A percentile compares a stretch with the other conserved stretches of the same genome.
These are phyloP conservation scores for Elaeis oleifera DNA, from an alignment of 202 grass and related monocot species.

Conservation along the genomic window DNA sequence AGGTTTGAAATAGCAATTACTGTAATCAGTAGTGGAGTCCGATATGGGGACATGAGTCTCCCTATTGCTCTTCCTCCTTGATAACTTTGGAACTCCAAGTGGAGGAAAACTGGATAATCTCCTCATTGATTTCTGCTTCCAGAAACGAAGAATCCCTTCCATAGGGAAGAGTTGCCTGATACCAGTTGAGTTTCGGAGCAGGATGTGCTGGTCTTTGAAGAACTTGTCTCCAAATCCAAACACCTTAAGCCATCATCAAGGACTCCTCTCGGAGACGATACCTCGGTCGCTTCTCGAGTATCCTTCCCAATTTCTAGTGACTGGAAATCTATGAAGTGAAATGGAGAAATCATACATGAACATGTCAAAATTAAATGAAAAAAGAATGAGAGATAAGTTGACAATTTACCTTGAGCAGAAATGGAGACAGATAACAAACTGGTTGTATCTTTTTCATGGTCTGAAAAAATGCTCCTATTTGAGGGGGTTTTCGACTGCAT, in stretches of 20 bases:
- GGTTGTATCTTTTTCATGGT: not conserved
- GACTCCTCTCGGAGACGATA: not conserved
- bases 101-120: constrained; percentile 38
- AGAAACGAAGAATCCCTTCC: constrained; percentile 41
- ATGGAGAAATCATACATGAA: not conserved
- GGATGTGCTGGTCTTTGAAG: constrained; percentile 14
- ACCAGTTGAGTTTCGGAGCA: not conserved
- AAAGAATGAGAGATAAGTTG: not conserved
- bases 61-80: constrained; percentile 21
- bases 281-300: too few relatives aligned
- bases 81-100: constrained; percentile 17
- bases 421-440: not conserved
- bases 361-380: not conserved
- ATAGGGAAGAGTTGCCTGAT: not conserved
- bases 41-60: constrained; percentile 5
- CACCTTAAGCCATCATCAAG: not conserved
- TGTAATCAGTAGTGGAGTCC: not conserved
- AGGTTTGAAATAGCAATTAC: constrained; percentile 11
- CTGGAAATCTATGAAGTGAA: not conserved
- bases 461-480: too few relatives aligned
- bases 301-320: too few relatives aligned
- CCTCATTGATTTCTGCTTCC: constrained; percentile 31
- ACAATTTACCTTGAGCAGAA: constrained; percentile 3
- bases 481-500: too few relatives aligned
- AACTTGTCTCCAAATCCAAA: constrained; percentile 7